Conservation (phyloP, 208 protist genomes). For the Trypanosoma platydactyli region DNA sequence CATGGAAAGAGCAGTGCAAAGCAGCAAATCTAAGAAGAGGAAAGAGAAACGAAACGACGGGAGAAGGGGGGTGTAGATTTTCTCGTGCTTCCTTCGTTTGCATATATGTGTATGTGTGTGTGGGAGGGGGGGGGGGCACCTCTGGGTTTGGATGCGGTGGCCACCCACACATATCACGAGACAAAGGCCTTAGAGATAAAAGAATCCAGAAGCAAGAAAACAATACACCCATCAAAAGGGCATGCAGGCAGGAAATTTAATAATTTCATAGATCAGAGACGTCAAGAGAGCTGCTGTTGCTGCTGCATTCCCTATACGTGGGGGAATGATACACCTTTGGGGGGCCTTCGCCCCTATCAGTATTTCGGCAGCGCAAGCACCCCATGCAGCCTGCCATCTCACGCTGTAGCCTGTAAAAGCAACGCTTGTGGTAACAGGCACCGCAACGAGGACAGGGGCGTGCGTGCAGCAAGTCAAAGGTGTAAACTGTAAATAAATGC, state of each 20-base stretch:
- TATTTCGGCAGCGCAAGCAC: conserved; percentile 6
- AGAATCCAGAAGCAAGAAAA: conserved; percentile 14
- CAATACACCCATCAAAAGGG: conserved; percentile 17
- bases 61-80: no score
- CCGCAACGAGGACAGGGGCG: conserved; percentile 29
- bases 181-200: not conserved
- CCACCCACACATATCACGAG: not conserved
- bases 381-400: conserved; percentile 12
- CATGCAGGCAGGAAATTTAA: not conserved
- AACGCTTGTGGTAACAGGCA: conserved; percentile 33
- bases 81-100: no score
- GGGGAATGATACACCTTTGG: not conserved
- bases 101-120: no score
- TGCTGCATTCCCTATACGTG: not conserved
- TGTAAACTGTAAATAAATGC: conserved; percentile 15
- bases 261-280: not conserved
- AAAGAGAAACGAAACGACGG: no score
- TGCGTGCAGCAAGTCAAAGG: conserved; percentile 35
- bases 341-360: not conserved
- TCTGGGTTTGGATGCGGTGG: no score
- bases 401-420: conserved; percentile 18
- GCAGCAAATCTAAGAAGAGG: no score
- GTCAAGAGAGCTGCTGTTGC: not conserved
- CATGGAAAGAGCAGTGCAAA: no score
- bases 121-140: no score